Evolutionary conservation across 2,329 filamentous ascomycete species (phyloP).

Genomic region (Exophiala oligosperma): DNA sequence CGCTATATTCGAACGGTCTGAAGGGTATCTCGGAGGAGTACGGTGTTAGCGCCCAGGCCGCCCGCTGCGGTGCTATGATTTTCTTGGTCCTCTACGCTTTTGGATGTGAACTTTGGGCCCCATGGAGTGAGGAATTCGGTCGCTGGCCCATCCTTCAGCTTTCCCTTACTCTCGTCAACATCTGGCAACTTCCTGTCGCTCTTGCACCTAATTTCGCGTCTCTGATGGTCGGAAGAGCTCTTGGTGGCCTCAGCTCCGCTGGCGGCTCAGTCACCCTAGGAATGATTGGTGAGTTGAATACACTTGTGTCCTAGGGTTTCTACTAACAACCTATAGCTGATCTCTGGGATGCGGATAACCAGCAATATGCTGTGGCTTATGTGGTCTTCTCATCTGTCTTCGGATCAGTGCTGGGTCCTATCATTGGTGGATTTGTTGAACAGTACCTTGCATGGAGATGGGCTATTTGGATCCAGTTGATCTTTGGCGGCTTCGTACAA

Average conservation of each 20-base stretch:
- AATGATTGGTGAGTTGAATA: slow-evolving; percentile 54
- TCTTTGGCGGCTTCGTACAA: slow-evolving; percentile 71
- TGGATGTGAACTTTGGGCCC: slow-evolving; percentile 85
- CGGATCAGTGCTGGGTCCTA: slow-evolving; percentile 73
- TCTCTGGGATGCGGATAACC: slow-evolving; percentile 68
- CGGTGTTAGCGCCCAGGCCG: slow-evolving; percentile 65
- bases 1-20: slow-evolving; percentile 70
- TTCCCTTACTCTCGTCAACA: slow-evolving; percentile 72
- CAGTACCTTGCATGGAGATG: slow-evolving; percentile 69
- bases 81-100: slow-evolving; percentile 81
- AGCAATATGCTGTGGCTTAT: slow-evolving; percentile 74
- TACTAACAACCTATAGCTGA: slow-evolving; percentile 49
- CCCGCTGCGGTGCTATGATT: slow-evolving; percentile 71
- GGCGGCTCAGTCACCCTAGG: slow-evolving; percentile 72
- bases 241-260: slow-evolving; percentile 70
- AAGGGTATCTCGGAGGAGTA: slow-evolving; percentile 67
- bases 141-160: slow-evolving; percentile 73
- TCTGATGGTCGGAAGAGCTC: slow-evolving; percentile 67
- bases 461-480: slow-evolving; percentile 83
- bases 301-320: neutral
- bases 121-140: slow-evolving; percentile 82
- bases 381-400: slow-evolving; percentile 79
- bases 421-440: slow-evolving; percentile 76
- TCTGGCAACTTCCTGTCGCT: slow-evolving; percentile 72
- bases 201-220: slow-evolving; percentile 71